Evolutionary conservation across 257 asterid species (phyloP).

Genomic region (Salvia miltiorrhiza): DNA sequence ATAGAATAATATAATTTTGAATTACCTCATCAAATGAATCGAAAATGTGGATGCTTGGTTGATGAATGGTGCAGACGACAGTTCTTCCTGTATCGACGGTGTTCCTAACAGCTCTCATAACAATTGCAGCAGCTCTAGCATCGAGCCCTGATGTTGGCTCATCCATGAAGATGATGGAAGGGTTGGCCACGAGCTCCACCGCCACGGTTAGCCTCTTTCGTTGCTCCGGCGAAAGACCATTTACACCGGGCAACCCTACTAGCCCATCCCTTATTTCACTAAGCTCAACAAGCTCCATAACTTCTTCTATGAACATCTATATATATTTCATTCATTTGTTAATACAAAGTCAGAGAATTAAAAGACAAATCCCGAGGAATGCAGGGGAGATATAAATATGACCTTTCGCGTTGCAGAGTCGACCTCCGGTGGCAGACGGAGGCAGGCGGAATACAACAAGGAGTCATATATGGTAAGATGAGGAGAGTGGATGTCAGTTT

Average conservation of each 20-base stretch:
- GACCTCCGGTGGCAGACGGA: slow-evolving; percentile 63
- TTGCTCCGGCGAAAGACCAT: slow-evolving; percentile 84
- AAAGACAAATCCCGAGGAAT: too few relatives aligned
- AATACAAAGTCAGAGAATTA: too few relatives aligned
- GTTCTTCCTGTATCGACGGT: slow-evolving; percentile 92
- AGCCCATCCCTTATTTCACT: slow-evolving; percentile 52
- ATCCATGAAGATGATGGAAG: slow-evolving; percentile 94
- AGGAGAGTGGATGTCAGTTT: slow-evolving; percentile 80
- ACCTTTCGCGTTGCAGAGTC: slow-evolving; percentile 39
- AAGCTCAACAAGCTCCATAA: slow-evolving; percentile 80
- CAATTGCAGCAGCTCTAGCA: slow-evolving; percentile 95
- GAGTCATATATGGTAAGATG: slow-evolving; percentile 74
- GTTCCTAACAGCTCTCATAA: slow-evolving; percentile 91
- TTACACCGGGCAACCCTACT: slow-evolving; percentile 78
- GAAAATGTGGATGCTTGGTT: slow-evolving; percentile 86
- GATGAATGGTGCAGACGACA: slow-evolving; percentile 92
- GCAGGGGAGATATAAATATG: too few relatives aligned
- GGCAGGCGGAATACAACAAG: slow-evolving; percentile 68
- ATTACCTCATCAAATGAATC: slow-evolving; percentile 90
- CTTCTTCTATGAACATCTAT: slow-evolving; percentile 69
- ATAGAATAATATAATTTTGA: not conserved
- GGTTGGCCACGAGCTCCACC: slow-evolving; percentile 91
- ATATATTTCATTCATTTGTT: too few relatives aligned
- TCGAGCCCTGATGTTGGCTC: slow-evolving; percentile 98
- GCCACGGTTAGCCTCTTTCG: slow-evolving; percentile 85